Conservation (phyloP, 371 early-diverging fungal species). For the Lichtheimia hyalospora region DNA sequence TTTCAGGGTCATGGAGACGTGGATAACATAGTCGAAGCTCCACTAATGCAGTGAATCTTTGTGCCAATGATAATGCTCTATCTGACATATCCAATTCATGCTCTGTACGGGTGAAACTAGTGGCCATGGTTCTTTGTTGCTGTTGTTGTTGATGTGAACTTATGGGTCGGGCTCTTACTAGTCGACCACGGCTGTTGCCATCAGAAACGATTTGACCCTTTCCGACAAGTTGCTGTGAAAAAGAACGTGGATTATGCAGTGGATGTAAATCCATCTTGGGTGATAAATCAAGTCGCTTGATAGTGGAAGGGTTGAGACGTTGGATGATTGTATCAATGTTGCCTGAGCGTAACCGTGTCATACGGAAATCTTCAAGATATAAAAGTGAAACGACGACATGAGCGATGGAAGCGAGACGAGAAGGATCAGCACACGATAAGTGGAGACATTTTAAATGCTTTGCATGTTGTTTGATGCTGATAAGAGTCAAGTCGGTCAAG, state of each 20-base stretch:
- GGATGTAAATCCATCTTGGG: slow-evolving; percentile 33
- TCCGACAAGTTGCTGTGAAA: neutral
- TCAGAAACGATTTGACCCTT: neutral
- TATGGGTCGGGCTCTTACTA: neutral
- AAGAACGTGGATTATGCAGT: slow-evolving; percentile 5
- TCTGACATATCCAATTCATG: slow-evolving; percentile 14
- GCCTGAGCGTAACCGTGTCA: slow-evolving; percentile 33
- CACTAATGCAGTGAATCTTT: slow-evolving; percentile 8
- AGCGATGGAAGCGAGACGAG: slow-evolving; percentile 15
- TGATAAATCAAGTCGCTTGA: slow-evolving; percentile 24
- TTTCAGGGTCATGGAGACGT: neutral
- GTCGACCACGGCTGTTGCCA: too few species aligned
- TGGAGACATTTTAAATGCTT: slow-evolving; percentile 26
- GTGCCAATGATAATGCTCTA: slow-evolving; percentile 3
- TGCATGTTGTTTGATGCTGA: slow-evolving; percentile 23
- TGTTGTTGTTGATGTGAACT: neutral
- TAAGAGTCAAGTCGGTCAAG: slow-evolving; percentile 24
- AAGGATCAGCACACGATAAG: slow-evolving; percentile 30
- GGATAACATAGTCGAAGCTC: slow-evolving; percentile 23
- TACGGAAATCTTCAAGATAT: slow-evolving; percentile 30
- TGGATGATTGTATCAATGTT: slow-evolving; percentile 22
- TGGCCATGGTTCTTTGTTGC: neutral
- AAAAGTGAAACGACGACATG: slow-evolving; percentile 16
- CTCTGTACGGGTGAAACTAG: slow-evolving; percentile 14
- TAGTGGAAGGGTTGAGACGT: slow-evolving; percentile 11